Conservation (phyloP, 2,329 filamentous ascomycete genomes). For the Aureobasidium sp. region DNA sequence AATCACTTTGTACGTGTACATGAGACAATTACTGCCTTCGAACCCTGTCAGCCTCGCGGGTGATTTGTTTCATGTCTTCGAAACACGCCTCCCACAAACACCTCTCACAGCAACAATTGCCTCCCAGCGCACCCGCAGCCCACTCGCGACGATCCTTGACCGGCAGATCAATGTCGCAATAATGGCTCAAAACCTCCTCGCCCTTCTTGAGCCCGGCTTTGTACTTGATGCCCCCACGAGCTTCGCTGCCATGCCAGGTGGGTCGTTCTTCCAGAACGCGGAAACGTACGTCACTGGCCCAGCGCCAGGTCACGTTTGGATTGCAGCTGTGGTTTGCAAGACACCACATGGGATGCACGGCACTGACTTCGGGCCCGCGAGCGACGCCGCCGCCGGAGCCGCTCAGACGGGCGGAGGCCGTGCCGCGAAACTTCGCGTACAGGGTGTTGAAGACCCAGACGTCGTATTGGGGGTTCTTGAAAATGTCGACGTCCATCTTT, state of each 20-base stretch:
- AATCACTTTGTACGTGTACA: too few relatives aligned
- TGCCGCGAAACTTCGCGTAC: slow-evolving; percentile 87
- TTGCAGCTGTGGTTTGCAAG: slow-evolving; percentile 94
- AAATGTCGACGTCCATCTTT: slow-evolving; percentile 79
- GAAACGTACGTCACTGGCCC: slow-evolving; percentile 71
- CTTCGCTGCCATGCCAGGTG: slow-evolving; percentile 37
- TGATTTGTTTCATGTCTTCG: slow-evolving; percentile 12
- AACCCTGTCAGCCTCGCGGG: slow-evolving; percentile 10
- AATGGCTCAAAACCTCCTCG: slow-evolving; percentile 87
- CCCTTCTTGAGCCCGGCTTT: slow-evolving; percentile 62
- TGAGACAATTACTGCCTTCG: too few relatives aligned
- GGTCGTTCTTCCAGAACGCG: slow-evolving; percentile 55
- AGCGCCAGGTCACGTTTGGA: slow-evolving; percentile 92
- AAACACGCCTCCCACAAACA: slow-evolving; percentile 61
- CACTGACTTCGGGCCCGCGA: slow-evolving; percentile 81
- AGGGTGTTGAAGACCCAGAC: slow-evolving; percentile 85
- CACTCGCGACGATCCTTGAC: slow-evolving; percentile 81
- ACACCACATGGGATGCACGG: slow-evolving; percentile 94
- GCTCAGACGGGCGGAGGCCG: slow-evolving; percentile 77
- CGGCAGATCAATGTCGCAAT: slow-evolving; percentile 75
- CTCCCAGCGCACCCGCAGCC: slow-evolving; percentile 80
- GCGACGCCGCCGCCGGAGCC: slow-evolving; percentile 46
- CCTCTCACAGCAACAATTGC: slow-evolving; percentile 77
- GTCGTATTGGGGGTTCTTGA: slow-evolving; percentile 54
- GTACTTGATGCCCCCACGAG: slow-evolving; percentile 23